Evolutionary conservation across 2,329 filamentous ascomycete genomes (phyloP).

Genomic region (Paecilomyces variotii): DNA sequence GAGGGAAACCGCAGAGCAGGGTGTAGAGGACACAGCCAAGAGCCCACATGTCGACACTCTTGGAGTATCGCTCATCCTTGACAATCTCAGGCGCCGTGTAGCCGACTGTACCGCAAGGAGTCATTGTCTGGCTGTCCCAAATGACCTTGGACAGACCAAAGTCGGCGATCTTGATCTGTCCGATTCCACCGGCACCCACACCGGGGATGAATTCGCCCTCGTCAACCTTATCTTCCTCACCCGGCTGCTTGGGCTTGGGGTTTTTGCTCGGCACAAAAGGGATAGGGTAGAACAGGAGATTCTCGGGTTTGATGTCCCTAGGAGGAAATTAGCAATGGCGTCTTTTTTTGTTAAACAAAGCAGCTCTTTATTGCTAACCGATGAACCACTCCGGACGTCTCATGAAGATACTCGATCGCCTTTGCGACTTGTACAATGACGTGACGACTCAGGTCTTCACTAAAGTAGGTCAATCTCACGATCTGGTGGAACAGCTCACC

Average conservation of each 20-base stretch:
- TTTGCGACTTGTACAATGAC: constrained; percentile 95
- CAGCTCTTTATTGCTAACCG: constrained; percentile 53
- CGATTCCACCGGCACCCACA: constrained; percentile 80
- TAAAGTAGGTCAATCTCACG: constrained; percentile 95
- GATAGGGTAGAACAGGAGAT: constrained; percentile 84
- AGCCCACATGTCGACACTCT: constrained; percentile 99
- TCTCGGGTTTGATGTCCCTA: constrained; percentile 98
- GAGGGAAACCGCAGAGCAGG: constrained; percentile 90
- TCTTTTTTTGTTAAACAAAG: constrained; percentile 4
- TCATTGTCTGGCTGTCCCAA: constrained; percentile 98
- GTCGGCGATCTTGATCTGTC: constrained; percentile 92
- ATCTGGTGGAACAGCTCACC: constrained; percentile 98
- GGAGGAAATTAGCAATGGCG: constrained; percentile 18
- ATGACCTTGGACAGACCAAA: constrained; percentile 97
- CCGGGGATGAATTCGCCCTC: constrained; percentile 88
- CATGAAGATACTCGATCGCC: constrained; percentile 86
- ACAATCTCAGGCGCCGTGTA: constrained; percentile 98
- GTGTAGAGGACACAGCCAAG: constrained; percentile 95
- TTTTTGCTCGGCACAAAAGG: constrained; percentile 71
- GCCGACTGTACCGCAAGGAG: constrained; percentile 95
- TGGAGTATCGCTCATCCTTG: constrained; percentile 97
- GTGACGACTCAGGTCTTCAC: constrained; percentile 87
- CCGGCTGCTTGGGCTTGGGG: constrained; percentile 72
- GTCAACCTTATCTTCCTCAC: constrained; percentile 94
- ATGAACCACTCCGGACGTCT: constrained; percentile 91